Percentiles rank a stretch among this genome's conserved stretches.
Evolutionary conservation across 2,329 filamentous ascomycete genomes (phyloP).

Genomic region (Magnaporthiopsis rhizophila): DNA sequence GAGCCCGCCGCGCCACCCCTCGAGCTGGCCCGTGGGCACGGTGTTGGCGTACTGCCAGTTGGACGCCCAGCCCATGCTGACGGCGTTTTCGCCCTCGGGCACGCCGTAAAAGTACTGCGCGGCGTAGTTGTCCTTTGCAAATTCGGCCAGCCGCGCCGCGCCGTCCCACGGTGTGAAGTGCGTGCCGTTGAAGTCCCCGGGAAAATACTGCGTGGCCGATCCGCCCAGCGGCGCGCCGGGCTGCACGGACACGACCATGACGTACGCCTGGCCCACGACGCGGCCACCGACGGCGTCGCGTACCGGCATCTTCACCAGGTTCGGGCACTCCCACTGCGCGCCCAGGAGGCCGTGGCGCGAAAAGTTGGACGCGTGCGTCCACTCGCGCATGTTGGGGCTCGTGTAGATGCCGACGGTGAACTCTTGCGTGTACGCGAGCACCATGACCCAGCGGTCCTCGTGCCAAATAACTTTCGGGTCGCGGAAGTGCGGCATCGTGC

Average conservation of each 20-base stretch:
- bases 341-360: slow-evolving; percentile 42
- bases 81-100: slow-evolving; percentile 27
- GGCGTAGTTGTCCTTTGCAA: slow-evolving; percentile 48
- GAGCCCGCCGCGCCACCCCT: slow-evolving; percentile 46
- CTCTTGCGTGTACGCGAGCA: slow-evolving; percentile 44
- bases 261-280: slow-evolving; percentile 18
- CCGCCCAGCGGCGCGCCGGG: slow-evolving; percentile 34
- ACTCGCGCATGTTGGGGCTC: slow-evolving; percentile 53
- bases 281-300: slow-evolving; percentile 13
- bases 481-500: slow-evolving; percentile 49
- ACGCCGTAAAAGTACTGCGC: slow-evolving; percentile 46
- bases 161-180: slow-evolving; percentile 42
- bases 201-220: slow-evolving; percentile 48
- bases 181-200: slow-evolving; percentile 56
- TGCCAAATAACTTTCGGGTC: slow-evolving; percentile 56
- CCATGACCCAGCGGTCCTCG: slow-evolving; percentile 48
- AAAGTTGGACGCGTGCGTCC: slow-evolving; percentile 53
- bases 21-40: slow-evolving; percentile 42
- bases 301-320: slow-evolving; percentile 48
- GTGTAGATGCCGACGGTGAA: slow-evolving; percentile 54
- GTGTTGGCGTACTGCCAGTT: slow-evolving; percentile 51
- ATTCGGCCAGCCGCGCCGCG: slow-evolving; percentile 33
- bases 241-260: slow-evolving; percentile 46
- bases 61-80: slow-evolving; percentile 48
- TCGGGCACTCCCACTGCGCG: slow-evolving; percentile 56